phyloP scores from a whole-genome alignment of 345 rosid species.

The Citrus mangshanensis region DNA sequence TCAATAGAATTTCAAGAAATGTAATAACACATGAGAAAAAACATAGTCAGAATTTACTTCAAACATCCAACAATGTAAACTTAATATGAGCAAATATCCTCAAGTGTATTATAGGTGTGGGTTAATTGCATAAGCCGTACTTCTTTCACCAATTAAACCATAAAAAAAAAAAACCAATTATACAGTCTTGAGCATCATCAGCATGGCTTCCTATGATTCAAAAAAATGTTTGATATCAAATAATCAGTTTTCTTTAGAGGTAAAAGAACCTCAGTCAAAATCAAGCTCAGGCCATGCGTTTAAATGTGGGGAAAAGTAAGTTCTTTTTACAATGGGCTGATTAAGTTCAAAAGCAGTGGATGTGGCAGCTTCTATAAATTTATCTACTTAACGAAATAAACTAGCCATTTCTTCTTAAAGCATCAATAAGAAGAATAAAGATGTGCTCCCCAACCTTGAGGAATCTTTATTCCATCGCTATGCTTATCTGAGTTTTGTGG shows the following conservation, averaged over 20 bases:
- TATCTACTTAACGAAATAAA: neutral
- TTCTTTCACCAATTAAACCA: neutral
- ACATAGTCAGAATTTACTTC: neutral
- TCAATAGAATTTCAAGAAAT: neutral
- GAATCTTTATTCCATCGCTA: conserved; percentile 34
- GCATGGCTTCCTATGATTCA: neutral
- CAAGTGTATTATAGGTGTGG: neutral
- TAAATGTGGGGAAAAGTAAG: neutral
- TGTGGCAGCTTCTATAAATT: neutral
- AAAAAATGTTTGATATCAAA: neutral
- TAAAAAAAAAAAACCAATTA: neutral
- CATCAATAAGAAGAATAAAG: neutral
- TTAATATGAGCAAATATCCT: neutral
- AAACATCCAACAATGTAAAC: neutral
- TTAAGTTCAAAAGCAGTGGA: too few relatives aligned
- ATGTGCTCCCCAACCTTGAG: conserved; percentile 31
- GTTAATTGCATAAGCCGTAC: neutral
- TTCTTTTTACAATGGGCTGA: neutral
- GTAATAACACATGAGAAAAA: neutral
- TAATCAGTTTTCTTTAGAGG: neutral
- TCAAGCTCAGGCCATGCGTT: neutral
- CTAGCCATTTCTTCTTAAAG: neutral
- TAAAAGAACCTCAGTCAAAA: neutral
- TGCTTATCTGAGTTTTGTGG: conserved; percentile 52
- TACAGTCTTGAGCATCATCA: neutral